A percentile compares a stretch with the other conserved stretches of the same genome.
phyloP scores from a whole-genome alignment of 2,329 filamentous ascomycete species.

The Epichloe coenophiala region DNA sequence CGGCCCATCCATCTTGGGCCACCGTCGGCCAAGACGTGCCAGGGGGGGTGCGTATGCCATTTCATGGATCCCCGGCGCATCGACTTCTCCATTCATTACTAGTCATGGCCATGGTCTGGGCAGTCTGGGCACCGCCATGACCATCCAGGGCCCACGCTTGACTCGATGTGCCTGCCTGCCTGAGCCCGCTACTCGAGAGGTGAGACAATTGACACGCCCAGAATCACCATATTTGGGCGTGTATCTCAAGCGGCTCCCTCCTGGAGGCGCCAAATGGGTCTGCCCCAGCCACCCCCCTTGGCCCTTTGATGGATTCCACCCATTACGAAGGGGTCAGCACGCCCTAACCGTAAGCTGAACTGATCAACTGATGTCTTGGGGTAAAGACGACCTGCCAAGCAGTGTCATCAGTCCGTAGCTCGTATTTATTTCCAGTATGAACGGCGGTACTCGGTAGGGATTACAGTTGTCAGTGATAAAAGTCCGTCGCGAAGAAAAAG shows the following conservation, averaged over 20 bases:
- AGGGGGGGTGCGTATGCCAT: neutral
- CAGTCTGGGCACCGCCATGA: neutral
- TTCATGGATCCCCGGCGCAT: neutral
- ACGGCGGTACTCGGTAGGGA: neutral
- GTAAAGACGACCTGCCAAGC: neutral
- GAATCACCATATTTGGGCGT: neutral
- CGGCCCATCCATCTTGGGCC: neutral
- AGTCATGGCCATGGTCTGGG: neutral
- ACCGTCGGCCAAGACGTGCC: neutral
- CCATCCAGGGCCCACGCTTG: neutral
- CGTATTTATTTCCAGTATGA: neutral
- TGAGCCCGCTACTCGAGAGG: neutral
- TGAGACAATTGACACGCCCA: constrained; percentile 3
- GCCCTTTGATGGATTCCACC: neutral
- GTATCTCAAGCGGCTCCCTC: neutral
- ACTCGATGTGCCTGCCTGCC: neutral
- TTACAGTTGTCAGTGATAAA: neutral
- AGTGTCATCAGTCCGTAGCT: neutral
- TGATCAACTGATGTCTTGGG: too few relatives aligned
- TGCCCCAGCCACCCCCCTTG: constrained; percentile 3
- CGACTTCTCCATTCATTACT: neutral
- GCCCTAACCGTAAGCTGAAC: neutral
- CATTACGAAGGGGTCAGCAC: neutral
- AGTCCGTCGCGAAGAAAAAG: too few relatives aligned
- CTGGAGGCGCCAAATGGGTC: neutral